Conservation (phyloP, 1,284 basidiomycete species). For the Boletus albobrunnescens region DNA sequence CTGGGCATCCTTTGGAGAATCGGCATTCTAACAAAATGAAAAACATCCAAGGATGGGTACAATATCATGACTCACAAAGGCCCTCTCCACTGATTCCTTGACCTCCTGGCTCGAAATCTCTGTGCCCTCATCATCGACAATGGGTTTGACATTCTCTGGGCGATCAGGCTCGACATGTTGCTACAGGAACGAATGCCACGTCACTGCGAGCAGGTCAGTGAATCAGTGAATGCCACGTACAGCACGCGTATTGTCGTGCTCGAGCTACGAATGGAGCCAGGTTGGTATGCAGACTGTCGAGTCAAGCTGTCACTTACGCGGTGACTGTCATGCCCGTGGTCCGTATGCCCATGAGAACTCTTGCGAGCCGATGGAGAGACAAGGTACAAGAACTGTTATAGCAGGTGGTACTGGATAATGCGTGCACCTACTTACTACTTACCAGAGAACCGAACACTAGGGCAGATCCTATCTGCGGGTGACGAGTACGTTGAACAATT, state of each 20-base stretch:
- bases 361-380: conserved; percentile 30
- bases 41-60: not conserved
- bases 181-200: conserved; percentile 12
- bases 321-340: conserved; percentile 22
- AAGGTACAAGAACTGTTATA: conserved; percentile 30
- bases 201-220: conserved; percentile 1
- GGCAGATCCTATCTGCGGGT: conserved; percentile 30
- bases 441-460: conserved; percentile 33
- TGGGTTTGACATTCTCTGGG: conserved; percentile 9
- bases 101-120: conserved; percentile 34
- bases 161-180: conserved; percentile 17
- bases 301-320: conserved; percentile 19
- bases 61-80: conserved; percentile 28
- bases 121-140: conserved; percentile 34
- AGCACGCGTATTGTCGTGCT: conserved; percentile 6
- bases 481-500: not conserved
- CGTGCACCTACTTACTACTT: not conserved
- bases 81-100: conserved; percentile 34
- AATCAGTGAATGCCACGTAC: conserved; percentile 11
- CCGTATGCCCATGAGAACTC: conserved; percentile 19
- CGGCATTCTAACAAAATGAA: conserved; percentile 24
- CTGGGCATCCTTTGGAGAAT: conserved; percentile 34
- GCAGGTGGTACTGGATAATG: not conserved
- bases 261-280: conserved; percentile 20
- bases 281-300: not conserved